phyloP scores from a whole-genome alignment of 192 early-diverging fungal genomes.

The Paraglomus brasilianum region DNA sequence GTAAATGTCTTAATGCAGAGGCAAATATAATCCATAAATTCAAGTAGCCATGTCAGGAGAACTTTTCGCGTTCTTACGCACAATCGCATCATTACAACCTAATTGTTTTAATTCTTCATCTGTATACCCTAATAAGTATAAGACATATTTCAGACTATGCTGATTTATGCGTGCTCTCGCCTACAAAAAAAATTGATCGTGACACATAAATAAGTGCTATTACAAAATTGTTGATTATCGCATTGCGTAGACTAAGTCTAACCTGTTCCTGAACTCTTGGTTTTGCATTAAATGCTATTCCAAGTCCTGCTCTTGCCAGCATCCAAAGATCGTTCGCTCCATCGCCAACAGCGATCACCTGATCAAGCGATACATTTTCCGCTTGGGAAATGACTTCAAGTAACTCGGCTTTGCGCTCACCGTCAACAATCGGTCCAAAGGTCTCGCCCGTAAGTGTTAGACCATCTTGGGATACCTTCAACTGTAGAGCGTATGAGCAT shows the following conservation, averaged over 20 bases:
- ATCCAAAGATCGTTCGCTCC: slow-evolving; percentile 98
- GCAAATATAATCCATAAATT: too few relatives aligned
- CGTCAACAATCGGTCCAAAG: slow-evolving; percentile 87
- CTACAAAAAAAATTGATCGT: slow-evolving; percentile 35
- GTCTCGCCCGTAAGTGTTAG: slow-evolving; percentile 83
- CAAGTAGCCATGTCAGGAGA: too few relatives aligned
- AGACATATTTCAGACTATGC: slow-evolving; percentile 84
- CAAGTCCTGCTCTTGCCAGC: slow-evolving; percentile 89
- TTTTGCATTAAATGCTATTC: slow-evolving; percentile 98
- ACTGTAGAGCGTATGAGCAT: slow-evolving; percentile 40
- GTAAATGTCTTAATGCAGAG: too few relatives aligned
- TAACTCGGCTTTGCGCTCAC: slow-evolving; percentile 89
- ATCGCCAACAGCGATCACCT: slow-evolving; percentile 97
- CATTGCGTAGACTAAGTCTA: not conserved
- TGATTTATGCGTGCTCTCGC: slow-evolving; percentile 90
- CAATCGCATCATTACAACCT: not conserved
- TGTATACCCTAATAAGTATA: slow-evolving; percentile 87
- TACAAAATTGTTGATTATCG: not conserved
- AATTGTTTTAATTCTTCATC: slow-evolving; percentile 72
- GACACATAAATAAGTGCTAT: not conserved
- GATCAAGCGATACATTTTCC: slow-evolving; percentile 79
- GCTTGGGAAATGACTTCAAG: slow-evolving; percentile 95
- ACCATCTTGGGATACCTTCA: slow-evolving; percentile 85
- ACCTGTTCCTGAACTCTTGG: slow-evolving; percentile 91
- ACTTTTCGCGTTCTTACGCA: too few relatives aligned